Evolutionary conservation across 1,284 basidiomycete species (phyloP), one percentile per base, ranked within the genome.

Genomic region (Pisolithus thermaeus): DNA sequence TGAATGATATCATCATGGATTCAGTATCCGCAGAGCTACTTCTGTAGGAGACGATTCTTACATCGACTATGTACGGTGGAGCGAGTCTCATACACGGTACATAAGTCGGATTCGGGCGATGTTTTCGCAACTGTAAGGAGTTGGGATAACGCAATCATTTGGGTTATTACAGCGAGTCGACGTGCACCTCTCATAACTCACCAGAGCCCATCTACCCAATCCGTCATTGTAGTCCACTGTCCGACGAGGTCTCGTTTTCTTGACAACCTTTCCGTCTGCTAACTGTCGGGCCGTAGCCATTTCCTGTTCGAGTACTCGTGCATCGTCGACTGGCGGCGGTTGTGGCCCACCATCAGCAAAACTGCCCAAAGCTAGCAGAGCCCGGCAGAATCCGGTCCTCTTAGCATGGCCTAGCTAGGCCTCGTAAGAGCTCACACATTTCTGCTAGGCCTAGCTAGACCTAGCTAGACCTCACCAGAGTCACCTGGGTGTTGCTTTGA

Each of bases 191-290:
- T 35, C n/a, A 20, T 28, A 3, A 74, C 87, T 57, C 62, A 94
- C 92, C 72, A 92, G 68, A 48, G 77, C 70, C 89, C 88, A 96
- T 56, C 90, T 78, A 16, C 89, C 88, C 65, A 96, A 76, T 2
- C 85, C 84, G 25, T 92, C 92, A 61, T 90, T 90, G 65, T 94
- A 97, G 70, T 98, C 96, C 12, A 98, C 92, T 14, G 96, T 98
- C 66, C 93, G 74, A 54, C 96, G 75, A 18, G 96, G 94, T 59
- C 93, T 80, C 51, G 92, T 93, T 72, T 94, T 93, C 73, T 93
- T 92, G 56, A 91, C 78, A 5, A 83, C 76, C 70, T 81, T 92
- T 32, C 78, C 88, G 63, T 87, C 90, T 50, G 84, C 69, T 54
- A 81, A 66, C 57, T 85, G 82, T 45, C 82, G 69, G 4, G 81